phyloP scores from a whole-genome alignment of 768 basidiomycete genomes.

The Mycena maculata region DNA sequence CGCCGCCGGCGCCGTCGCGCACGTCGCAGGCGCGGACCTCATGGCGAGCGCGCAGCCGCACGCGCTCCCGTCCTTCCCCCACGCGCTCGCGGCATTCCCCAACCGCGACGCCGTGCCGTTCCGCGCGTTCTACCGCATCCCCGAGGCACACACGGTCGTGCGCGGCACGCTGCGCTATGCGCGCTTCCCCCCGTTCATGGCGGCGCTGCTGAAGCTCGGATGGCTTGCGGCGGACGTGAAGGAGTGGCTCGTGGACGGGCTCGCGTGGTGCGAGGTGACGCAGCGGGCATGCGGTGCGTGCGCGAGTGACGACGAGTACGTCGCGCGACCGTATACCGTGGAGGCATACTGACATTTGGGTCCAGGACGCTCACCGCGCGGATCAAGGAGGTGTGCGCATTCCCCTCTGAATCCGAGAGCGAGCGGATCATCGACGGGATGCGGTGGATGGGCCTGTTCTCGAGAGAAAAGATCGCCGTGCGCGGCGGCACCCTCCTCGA shows the following conservation, averaged over 20 bases:
- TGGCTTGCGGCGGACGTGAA: conserved; percentile 83
- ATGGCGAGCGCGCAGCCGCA: conserved; percentile 93
- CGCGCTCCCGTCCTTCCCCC: conserved; percentile 73
- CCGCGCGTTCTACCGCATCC: conserved; percentile 91
- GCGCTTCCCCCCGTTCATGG: conserved; percentile 96
- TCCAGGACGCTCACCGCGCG: conserved; percentile 75
- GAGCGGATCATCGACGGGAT: conserved; percentile 88
- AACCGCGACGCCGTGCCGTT: conserved; percentile 95
- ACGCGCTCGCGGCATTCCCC: conserved; percentile 94
- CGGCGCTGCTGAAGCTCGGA: conserved; percentile 85
- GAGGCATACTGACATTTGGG: neutral
- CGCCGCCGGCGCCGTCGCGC: conserved; percentile 69
- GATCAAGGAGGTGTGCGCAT: conserved; percentile 75
- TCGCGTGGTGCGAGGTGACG: conserved; percentile 88
- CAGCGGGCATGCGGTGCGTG: conserved; percentile 78
- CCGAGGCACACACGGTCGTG: conserved; percentile 91
- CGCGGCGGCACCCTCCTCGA: conserved; percentile 86
- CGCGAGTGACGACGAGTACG: conserved; percentile 75
- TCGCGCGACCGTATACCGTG: neutral
- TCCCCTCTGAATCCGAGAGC: conserved; percentile 77
- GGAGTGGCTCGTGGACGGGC: conserved; percentile 78
- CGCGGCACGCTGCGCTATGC: conserved; percentile 95
- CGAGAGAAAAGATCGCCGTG: conserved; percentile 66
- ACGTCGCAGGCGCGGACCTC: conserved; percentile 82
- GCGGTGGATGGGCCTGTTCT: conserved; percentile 95